Conservation (phyloP, 441 rosid species). For the Croton laevigatus region DNA sequence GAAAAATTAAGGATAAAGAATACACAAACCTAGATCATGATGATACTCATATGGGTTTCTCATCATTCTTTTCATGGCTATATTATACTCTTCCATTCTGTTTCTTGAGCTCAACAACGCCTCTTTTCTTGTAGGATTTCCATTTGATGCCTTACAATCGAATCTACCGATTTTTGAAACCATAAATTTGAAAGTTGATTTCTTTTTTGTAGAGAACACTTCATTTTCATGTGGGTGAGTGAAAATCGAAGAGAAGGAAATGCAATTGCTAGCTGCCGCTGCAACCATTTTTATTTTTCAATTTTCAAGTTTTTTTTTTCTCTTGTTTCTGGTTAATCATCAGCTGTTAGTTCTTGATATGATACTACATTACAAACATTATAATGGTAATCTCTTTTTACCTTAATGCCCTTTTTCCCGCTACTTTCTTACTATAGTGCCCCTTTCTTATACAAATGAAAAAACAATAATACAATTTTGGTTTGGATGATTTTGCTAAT, state of each 20-base stretch:
- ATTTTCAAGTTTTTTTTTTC: no score
- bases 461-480: background rate
- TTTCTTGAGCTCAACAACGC: slow-evolving; percentile 39
- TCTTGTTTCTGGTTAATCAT: background rate
- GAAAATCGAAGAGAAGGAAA: slow-evolving; percentile 29
- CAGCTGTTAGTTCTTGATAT: background rate
- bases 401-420: background rate
- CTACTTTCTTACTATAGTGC: background rate
- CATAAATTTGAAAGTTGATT: slow-evolving; percentile 21
- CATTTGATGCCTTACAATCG: slow-evolving; percentile 41
- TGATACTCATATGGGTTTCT: slow-evolving; percentile 90
- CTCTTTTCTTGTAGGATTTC: slow-evolving; percentile 27
- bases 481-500: background rate
- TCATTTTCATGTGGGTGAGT: slow-evolving; percentile 23
- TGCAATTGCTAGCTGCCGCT: slow-evolving; percentile 14
- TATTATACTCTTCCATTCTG: slow-evolving; percentile 70
- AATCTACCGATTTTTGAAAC: slow-evolving; percentile 30
- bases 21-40: slow-evolving; percentile 69
- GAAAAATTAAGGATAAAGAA: background rate
- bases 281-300: slow-evolving; percentile 28
- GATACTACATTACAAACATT: background rate
- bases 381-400: background rate
- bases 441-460: background rate
- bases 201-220: slow-evolving; percentile 19
- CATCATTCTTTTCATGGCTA: slow-evolving; percentile 86